Base-by-base conservation (phyloP, 2,329 filamentous ascomycete species). In the Sclerotinia nivalis region DNA sequence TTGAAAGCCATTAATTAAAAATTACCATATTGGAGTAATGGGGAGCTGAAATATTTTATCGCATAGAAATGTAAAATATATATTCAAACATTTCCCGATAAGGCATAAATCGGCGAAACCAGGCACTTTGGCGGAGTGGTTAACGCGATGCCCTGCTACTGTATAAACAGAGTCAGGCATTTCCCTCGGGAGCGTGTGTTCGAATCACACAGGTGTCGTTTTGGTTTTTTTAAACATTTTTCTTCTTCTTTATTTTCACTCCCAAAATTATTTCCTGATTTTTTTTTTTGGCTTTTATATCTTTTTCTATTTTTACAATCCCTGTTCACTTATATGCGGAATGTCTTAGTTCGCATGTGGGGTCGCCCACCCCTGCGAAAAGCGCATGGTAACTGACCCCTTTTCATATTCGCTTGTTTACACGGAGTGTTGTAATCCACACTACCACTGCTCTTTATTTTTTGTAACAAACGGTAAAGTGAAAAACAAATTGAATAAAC, bases 41-140 rank as follows among this genome's bases (percentile, higher is more conserved):
- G 2, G 2, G 4, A 8, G 20, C n/a, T 58, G 6, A 5, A 2
- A 8, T 37, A 6, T 3, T 4, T 1, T 1, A 0, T 7, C 0
- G 0, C 0, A 3, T 2, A 37, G 13, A 43, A 6, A 2, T 43
- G 40, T 13, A 0, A 0, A 0, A 4, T 56, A 37, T n/a, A 56
- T 56, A 12, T 2, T 34, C 0, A 5, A 12, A 55, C 18, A 4
- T 2, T 0, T 0, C 0, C 0, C 0, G 0, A 0, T 1, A 1
- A 5, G 5, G 0, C 31, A 56, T 15, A 0, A 58, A 58, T 58
- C 1, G 37, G 7, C 13, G 34, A 1, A 52, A 28, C 5, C 8
- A 43, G 61, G 61, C 61, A 65, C 61, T 65, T 65, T 65, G 61
- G 61, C 61, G 61, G 61, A 65, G 61, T 65, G 61, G 61, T 65